A percentile compares a stretch with the other conserved stretches of the same genome.
Conservation (phyloP, 371 early-diverging fungal genomes). For the Polyrhizophydium stewartii region DNA sequence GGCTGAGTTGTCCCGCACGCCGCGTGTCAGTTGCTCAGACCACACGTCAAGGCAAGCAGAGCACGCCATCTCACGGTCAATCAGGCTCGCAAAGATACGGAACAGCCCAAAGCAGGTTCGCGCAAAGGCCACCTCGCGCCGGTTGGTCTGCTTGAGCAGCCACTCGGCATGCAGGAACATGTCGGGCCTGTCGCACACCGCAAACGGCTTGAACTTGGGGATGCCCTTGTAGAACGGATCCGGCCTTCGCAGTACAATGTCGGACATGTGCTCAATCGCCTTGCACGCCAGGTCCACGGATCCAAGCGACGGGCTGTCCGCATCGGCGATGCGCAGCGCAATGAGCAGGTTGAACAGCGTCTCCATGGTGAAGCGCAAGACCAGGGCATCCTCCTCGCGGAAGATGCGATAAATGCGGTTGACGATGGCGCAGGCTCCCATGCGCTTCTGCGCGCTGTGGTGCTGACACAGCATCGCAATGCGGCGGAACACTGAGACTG, state of each 20-base stretch:
- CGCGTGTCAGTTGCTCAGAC: too few relatives aligned
- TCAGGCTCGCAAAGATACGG: conserved; percentile 36
- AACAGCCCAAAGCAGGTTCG: conserved; percentile 58
- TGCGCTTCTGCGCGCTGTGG: conserved; percentile 57
- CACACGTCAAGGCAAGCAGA: too few relatives aligned
- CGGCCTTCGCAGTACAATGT: conserved; percentile 52
- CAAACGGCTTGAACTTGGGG: conserved; percentile 19
- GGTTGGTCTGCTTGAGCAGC: conserved; percentile 55
- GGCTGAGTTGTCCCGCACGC: too few relatives aligned
- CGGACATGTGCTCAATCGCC: conserved; percentile 56
- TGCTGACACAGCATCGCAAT: conserved; percentile 61
- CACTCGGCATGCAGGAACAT: conserved; percentile 51
- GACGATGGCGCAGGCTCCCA: conserved; percentile 67
- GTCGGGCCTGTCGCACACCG: conserved; percentile 40
- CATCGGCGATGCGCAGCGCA: conserved; percentile 57
- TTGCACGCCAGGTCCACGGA: conserved; percentile 2
- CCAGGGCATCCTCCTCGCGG: conserved; percentile 56
- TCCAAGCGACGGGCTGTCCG: conserved; percentile 50
- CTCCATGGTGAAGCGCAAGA: conserved; percentile 65
- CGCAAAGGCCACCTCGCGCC: conserved; percentile 55
- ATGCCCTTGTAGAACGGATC: conserved; percentile 35
- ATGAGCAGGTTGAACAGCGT: conserved; percentile 63
- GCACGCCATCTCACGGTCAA: too few relatives aligned
- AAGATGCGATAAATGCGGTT: conserved; percentile 66
- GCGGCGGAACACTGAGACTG: background rate